A percentile compares a stretch with the other conserved stretches of the same genome.
These are phyloP conservation scores for Beauveria asiatica DNA, from an alignment of 2,329 filamentous ascomycete genomes.

Conservation along the genomic window DNA sequence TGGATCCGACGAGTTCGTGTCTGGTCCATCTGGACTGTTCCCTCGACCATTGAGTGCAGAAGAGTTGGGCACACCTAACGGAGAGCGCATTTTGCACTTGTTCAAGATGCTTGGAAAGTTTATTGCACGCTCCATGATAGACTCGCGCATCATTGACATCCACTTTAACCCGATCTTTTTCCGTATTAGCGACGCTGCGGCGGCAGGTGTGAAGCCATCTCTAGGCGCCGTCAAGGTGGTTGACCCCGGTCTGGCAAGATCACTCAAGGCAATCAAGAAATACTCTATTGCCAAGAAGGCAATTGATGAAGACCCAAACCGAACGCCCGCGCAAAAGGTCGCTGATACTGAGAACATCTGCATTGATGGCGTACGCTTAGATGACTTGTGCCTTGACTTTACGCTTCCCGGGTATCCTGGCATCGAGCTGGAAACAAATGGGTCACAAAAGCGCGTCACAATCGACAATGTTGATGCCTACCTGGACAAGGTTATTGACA, in stretches of 20 bases:
- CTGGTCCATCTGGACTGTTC: slow-evolving; percentile 77
- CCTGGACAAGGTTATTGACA: slow-evolving; percentile 80
- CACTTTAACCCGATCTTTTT: slow-evolving; percentile 98
- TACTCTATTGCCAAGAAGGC: slow-evolving; percentile 76
- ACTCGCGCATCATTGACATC: slow-evolving; percentile 94
- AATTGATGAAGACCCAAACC: slow-evolving; percentile 61
- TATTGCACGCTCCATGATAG: slow-evolving; percentile 94
- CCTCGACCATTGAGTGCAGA: slow-evolving; percentile 81
- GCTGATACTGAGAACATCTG: slow-evolving; percentile 59
- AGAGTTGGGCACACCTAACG: slow-evolving; percentile 63
- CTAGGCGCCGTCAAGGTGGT: slow-evolving; percentile 84
- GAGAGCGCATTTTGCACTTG: slow-evolving; percentile 78
- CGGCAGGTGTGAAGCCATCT: slow-evolving; percentile 63
- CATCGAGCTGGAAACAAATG: slow-evolving; percentile 73
- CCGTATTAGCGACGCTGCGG: slow-evolving; percentile 67
- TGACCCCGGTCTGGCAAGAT: slow-evolving; percentile 77
- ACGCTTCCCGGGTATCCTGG: slow-evolving; percentile 84
- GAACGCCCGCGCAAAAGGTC: slow-evolving; percentile 63
- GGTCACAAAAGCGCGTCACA: slow-evolving; percentile 65
- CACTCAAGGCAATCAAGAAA: slow-evolving; percentile 77
- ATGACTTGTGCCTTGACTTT: slow-evolving; percentile 88
- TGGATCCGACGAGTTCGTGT: slow-evolving; percentile 71
- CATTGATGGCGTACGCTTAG: slow-evolving; percentile 68
- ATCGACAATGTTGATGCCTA: slow-evolving; percentile 90
- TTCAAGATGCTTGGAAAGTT: slow-evolving; percentile 96